Base-by-base conservation (phyloP, 345 rosid genomes). In the Citrus unshiu region DNA sequence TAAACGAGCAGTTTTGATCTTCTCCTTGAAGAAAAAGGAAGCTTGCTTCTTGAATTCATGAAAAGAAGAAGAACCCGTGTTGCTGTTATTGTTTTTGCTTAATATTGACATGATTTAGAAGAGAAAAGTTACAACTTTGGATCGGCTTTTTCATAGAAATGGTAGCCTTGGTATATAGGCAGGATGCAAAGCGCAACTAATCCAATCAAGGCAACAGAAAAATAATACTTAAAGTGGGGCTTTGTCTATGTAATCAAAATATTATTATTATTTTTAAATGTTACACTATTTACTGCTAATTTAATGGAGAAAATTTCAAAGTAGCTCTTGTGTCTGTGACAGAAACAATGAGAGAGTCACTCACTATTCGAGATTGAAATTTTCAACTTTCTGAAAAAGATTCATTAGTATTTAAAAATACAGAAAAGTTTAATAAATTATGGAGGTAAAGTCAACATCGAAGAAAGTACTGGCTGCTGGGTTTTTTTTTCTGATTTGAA, bases 21-120 rank as follows among this genome's bases (percentile, higher is more conserved):
- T 95, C 81, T 93, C 98, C 87, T 90, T 95, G 85, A 95, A 74
- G 82, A 93, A 95, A 81, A 95, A 95, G 6, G 98, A 95, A 66
- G 98, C 97, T 77, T 95, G 99, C 73, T 91, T 93, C 91, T 86
- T 93, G 79, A 95, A 74, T 37, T 95, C 96, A 81, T 76, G 89
- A 77, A 95, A 91, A 46, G 89, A 85, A 37, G 92, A 84, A 14
- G 89, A 72, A 76, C 86, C 86, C 90, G 81, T 88, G 85, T 78
- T 81, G 81, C 70, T 80, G 86, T 82, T 79, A 64, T 75, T 82
- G 74, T 74, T 87, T 81, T 82, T 91, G 86, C 91, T 91, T 63
- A 88, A 78, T 80, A 76, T 84, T 16, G 93, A 90, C 94, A 90
- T 90, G 77, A 30, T 70, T 60, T 60, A 6, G 59, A 57, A 59